Base-by-base conservation (phyloP, 805 yeast species). In the Candida easanensis region DNA sequence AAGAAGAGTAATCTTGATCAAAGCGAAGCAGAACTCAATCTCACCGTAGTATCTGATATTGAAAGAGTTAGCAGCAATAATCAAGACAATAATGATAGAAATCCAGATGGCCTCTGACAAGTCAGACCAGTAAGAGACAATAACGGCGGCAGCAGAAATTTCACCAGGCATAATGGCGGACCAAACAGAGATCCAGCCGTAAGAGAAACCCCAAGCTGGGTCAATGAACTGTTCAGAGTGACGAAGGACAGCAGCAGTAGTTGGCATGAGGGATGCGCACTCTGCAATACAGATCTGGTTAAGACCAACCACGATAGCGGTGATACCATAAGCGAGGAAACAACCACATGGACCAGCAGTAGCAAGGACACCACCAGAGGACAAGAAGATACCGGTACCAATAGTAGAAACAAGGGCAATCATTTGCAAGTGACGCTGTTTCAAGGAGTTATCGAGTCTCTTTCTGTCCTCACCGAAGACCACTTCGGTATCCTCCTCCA, bases 1-100 rank as follows among this genome's bases (percentile, higher is more conserved):
- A 54, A 84, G 72, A 15, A 84, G 73, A 35, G 80, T 48, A 25
- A 84, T 76, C 61, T 84, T 84, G 61, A 84, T 50, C 71, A 31
- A 64, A 9, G 50, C 66, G 49, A 83, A 74, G 80, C 84, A 79
- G 57, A 82, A 84, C 40, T 66, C 70, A 4, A 62, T 43, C 57
- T 76, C 80, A 39, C 80, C 82, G 46, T 74, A 76, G 39, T 69
- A 61, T 40, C 55, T 56, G 21, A 66, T 68, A 41, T 66, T 68
- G 38, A 63, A 58, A 9, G 61, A 53, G 48, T 71, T 73, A 15
- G 63, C 57, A 4, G 57, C 52, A 19, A 66, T 50, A 25, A 70
- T 63, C 13, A 66, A 51, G 2, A 68, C 54, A 7, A 66, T 65
- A 42, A 73, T 64, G n/a, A 70, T 60, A 3, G 75, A 59, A 21